A percentile compares a stretch with the other conserved stretches of the same genome.
Evolutionary conservation across 2,329 filamentous ascomycete genomes (phyloP).

Genomic region (Sporothrix pseudoabietina): DNA sequence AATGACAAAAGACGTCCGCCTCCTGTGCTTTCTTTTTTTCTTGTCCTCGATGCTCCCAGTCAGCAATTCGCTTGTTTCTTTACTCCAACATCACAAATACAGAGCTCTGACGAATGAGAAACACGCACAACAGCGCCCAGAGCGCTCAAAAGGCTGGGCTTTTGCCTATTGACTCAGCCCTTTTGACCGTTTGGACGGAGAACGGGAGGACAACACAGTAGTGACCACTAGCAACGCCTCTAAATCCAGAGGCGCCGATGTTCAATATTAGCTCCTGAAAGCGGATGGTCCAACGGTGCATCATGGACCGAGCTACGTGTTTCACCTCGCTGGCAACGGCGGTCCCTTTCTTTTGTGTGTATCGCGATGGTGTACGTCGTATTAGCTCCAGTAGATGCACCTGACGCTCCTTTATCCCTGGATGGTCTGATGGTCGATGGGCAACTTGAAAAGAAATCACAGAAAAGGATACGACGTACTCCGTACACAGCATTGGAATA

Average conservation of each 20-base stretch:
- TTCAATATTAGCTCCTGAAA: constrained; percentile 1
- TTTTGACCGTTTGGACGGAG: neutral
- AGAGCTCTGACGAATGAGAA: neutral
- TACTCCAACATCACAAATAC: neutral
- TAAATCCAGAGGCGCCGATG: neutral
- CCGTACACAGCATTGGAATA: neutral
- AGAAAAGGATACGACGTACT: neutral
- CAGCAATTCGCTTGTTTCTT: neutral
- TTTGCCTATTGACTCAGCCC: constrained; percentile 6
- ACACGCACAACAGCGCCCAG: neutral
- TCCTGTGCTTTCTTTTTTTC: neutral
- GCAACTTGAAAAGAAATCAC: neutral
- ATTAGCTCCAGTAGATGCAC: neutral
- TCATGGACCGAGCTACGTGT: neutral
- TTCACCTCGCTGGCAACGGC: neutral
- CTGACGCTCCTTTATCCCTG: neutral
- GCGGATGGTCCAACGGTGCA: constrained; percentile 4
- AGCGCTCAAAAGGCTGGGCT: neutral
- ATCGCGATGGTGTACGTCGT: neutral
- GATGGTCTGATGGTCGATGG: neutral
- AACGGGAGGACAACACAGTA: neutral
- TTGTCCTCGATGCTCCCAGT: neutral
- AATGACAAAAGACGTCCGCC: neutral
- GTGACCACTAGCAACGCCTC: neutral
- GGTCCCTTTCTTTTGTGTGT: neutral